Conservation (phyloP, 2,329 filamentous ascomycete species). For the Phoma sp. region DNA sequence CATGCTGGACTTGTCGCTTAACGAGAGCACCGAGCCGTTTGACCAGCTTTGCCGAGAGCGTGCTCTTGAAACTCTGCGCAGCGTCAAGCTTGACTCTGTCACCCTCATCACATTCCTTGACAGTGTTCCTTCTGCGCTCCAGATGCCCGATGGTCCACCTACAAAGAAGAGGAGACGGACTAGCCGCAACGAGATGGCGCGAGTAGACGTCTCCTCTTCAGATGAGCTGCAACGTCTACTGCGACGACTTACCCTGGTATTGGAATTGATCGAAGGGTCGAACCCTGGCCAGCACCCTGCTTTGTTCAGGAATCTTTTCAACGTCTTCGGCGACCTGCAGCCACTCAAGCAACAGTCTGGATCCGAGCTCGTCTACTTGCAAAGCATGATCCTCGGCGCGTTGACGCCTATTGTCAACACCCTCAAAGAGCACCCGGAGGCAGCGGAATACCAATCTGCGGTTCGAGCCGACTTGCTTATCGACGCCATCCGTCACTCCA, state of each 20-base stretch:
- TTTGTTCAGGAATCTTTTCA: conserved; percentile 80
- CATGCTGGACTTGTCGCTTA: conserved; percentile 68
- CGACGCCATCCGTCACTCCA: conserved; percentile 89
- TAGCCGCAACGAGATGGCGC: conserved; percentile 73
- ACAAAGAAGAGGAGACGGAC: conserved; percentile 80
- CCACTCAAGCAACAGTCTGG: conserved; percentile 80
- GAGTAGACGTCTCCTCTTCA: conserved; percentile 66
- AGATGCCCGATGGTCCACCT: conserved; percentile 73
- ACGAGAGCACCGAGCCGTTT: conserved; percentile 37
- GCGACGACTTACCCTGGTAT: conserved; percentile 80
- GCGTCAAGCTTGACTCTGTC: conserved; percentile 74
- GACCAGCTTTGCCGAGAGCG: conserved; percentile 56
- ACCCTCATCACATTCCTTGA: conserved; percentile 76
- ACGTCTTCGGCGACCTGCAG: conserved; percentile 83
- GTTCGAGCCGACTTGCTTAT: conserved; percentile 91
- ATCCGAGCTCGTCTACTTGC: conserved; percentile 88
- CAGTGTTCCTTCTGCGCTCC: conserved; percentile 74
- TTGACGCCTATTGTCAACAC: conserved; percentile 83
- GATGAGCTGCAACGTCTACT: conserved; percentile 72
- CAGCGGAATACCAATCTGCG: conserved; percentile 76
- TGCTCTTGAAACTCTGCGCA: conserved; percentile 74
- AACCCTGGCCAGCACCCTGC: conserved; percentile 76
- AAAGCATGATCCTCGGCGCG: conserved; percentile 82
- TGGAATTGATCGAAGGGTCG: conserved; percentile 86
- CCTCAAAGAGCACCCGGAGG: conserved; percentile 61